These are phyloP conservation scores for Lichtheimia hyalospora DNA, from an alignment of 371 early-diverging fungal species.

Conservation along the genomic window DNA sequence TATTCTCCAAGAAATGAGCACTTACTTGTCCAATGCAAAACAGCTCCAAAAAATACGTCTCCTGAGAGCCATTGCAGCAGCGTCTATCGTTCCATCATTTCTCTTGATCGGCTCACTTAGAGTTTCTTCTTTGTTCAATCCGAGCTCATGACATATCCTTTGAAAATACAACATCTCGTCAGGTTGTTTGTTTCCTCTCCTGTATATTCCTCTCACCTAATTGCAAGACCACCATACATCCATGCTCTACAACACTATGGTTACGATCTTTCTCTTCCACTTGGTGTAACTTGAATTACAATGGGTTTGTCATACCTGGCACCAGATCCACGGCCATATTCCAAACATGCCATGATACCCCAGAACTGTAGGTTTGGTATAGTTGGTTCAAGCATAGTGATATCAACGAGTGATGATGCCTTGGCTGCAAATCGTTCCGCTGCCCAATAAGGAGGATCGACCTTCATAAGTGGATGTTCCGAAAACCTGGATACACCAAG, in stretches of 20 bases:
- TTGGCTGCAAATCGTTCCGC: constrained; percentile 45
- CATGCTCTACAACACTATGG: constrained; percentile 40
- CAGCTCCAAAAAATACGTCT: constrained; percentile 62
- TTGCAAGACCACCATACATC: constrained; percentile 66
- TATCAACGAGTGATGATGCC: constrained; percentile 37
- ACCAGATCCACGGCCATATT: constrained; percentile 61
- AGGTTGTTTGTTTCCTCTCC: neutral
- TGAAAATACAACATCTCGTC: neutral
- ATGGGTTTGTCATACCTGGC: constrained; percentile 31
- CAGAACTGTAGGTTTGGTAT: constrained; percentile 60
- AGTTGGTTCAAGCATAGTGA: constrained; percentile 49
- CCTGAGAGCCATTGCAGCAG: constrained; percentile 52
- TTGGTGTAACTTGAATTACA: neutral
- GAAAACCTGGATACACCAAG: constrained; percentile 31
- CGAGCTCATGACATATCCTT: constrained; percentile 57
- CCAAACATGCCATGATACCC: constrained; percentile 56
- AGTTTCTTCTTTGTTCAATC: constrained; percentile 54
- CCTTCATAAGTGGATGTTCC: constrained; percentile 37
- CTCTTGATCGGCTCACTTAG: constrained; percentile 25
- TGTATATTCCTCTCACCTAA: constrained; percentile 18
- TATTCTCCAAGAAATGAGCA: neutral
- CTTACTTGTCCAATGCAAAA: constrained; percentile 47
- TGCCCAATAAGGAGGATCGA: constrained; percentile 49
- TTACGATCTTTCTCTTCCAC: neutral
- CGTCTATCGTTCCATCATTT: constrained; percentile 33